phyloP scores from a whole-genome alignment of 2,329 filamentous ascomycete species.

The Fusarium sp. region DNA sequence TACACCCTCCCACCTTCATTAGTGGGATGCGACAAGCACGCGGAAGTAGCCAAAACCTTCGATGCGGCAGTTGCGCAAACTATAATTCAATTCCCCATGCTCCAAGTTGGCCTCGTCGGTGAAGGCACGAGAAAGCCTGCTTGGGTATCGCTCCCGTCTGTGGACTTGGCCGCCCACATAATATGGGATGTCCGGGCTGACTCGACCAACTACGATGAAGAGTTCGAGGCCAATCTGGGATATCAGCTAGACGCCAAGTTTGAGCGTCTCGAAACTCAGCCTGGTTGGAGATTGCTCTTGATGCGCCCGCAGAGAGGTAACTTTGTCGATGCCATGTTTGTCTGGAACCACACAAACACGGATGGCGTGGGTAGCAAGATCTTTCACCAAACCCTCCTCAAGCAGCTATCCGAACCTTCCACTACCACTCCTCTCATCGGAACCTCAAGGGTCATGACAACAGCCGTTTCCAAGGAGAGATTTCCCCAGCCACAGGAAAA shows the following conservation, averaged over 20 bases:
- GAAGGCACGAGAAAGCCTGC: slow-evolving; percentile 9
- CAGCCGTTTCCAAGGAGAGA: neutral
- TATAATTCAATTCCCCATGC: neutral
- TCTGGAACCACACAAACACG: slow-evolving; percentile 1
- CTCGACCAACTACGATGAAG: neutral
- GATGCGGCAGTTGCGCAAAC: slow-evolving; percentile 10
- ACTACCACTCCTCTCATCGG: neutral
- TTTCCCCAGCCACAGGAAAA: slow-evolving; percentile 22
- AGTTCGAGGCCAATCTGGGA: neutral
- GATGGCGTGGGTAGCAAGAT: slow-evolving; percentile 13
- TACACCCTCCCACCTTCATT: neutral
- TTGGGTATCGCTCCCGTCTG: neutral
- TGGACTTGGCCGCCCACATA: slow-evolving; percentile 15
- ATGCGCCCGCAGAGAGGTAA: neutral
- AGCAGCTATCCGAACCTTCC: neutral
- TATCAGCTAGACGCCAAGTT: slow-evolving; percentile 17
- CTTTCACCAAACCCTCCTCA: neutral
- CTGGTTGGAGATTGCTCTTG: slow-evolving; percentile 6
- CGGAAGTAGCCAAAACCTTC: neutral
- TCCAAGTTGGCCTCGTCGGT: neutral
- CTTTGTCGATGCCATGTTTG: slow-evolving; percentile 16
- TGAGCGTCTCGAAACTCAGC: neutral
- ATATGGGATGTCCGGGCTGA: neutral
- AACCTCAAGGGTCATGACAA: neutral
- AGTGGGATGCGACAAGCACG: neutral